Base-by-base conservation (phyloP, 495 filamentous ascomycete species). In the Penicillium arizonense region DNA sequence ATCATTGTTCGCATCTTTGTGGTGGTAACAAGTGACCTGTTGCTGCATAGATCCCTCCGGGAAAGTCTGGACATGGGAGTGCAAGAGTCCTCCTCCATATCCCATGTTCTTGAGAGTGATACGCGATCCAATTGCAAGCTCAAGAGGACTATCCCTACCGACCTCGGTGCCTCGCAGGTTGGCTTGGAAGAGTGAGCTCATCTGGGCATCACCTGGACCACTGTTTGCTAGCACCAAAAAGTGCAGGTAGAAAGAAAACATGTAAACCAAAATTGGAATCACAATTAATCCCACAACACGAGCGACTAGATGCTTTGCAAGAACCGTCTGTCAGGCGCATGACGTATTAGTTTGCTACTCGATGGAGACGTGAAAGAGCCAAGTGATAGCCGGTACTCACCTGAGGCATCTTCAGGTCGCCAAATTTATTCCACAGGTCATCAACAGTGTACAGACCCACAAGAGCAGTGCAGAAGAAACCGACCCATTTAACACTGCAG, bases 1-100 rank as follows among this genome's bases (percentile, higher is more conserved):
- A 72, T 98, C 95, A 63, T 98, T 98, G 77, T 98, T 98, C 59
- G 94, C 83, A 81, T 98, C 94, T 67, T 98, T 98, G 77, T 98
- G 94, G 70, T 98, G 94, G 68, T 98, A 98, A 75, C 94, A 98
- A 28, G 94, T 98, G 47, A 98, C 87, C 70, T 98, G 94, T 63
- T 98, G 95, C 71, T 98, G 94, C 6, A 70, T 70, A 12, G 95
- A 97, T 28, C 94, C 94, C 70, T 98, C 95, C 0, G 94, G 94
- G 61, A 88, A 98, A 12, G 93, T 90, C 71, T 98, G 94, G 56
- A 97, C 84, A 75, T 97, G 95, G 33, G 90, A 96, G 73, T 98
- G 94, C 44, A 98, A 83, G n/a, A 98, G 83, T 57, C 94, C 94
- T 65, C 94, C 94, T 45, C 94, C 94, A 60, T 98, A 98, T 4